Evolutionary conservation across 2,329 filamentous ascomycete species (phyloP).

Genomic region (Fusarium papillatum): DNA sequence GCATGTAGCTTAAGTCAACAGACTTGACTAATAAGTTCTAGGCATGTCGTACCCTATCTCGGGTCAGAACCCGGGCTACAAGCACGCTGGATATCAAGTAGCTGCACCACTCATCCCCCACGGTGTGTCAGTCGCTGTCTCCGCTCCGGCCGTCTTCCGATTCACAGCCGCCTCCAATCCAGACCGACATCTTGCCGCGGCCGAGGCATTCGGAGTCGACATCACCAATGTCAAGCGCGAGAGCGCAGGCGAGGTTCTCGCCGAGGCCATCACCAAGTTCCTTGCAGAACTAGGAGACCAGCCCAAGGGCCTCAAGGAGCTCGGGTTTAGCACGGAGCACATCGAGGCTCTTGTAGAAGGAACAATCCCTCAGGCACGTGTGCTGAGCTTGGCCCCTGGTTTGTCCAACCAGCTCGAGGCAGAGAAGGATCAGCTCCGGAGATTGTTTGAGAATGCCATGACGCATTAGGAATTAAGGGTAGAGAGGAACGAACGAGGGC

Average conservation of each 20-base stretch:
- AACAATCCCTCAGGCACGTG: conserved; percentile 91
- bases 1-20: not conserved
- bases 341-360: conserved; percentile 91
- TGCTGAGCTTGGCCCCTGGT: conserved; percentile 91
- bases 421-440: conserved; percentile 79
- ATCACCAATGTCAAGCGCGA: conserved; percentile 89
- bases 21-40: conserved; percentile 44
- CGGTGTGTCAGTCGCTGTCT: conserved; percentile 94
- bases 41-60: conserved; percentile 99
- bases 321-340: conserved; percentile 84
- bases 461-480: conserved; percentile 43
- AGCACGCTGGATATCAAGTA: conserved; percentile 88
- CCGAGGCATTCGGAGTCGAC: conserved; percentile 92
- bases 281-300: conserved; percentile 89
- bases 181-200: conserved; percentile 89
- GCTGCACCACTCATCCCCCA: conserved; percentile 88
- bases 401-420: conserved; percentile 77
- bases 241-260: conserved; percentile 89
- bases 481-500: conserved; percentile 10
- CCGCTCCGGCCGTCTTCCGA: conserved; percentile 91
- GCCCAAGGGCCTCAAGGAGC: conserved; percentile 84
- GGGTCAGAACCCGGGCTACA: conserved; percentile 91
- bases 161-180: conserved; percentile 95
- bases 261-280: conserved; percentile 87
- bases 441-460: conserved; percentile 75